A percentile compares a stretch with the other conserved stretches of the same genome.
Evolutionary conservation across 2,329 filamentous ascomycete genomes (phyloP).

Genomic region (Shiraia sp.): DNA sequence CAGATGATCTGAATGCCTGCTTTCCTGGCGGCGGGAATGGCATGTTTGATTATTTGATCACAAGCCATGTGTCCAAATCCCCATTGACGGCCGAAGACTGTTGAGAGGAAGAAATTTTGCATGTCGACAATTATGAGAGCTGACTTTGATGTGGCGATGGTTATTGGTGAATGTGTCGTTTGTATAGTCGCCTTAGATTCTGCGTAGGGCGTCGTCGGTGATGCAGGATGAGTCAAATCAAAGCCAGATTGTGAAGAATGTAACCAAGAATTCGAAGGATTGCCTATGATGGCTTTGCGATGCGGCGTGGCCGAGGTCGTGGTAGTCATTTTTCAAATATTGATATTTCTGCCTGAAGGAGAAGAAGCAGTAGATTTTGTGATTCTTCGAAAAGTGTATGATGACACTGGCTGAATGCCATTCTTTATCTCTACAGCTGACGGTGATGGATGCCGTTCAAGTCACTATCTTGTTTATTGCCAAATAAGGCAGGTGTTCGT

Average conservation of each 20-base stretch:
- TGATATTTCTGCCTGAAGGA: too few relatives aligned
- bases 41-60: conserved; percentile 35
- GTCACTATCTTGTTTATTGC: conserved; percentile 8
- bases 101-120: conserved; percentile 50
- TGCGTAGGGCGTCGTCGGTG: conserved; percentile 26
- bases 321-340: conserved; percentile 6
- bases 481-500: conserved; percentile 17
- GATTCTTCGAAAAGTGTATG: too few relatives aligned
- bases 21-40: conserved; percentile 46
- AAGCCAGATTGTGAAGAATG: conserved; percentile 50
- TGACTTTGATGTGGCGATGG: conserved; percentile 42
- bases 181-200: conserved; percentile 18
- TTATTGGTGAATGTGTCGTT: conserved; percentile 32
- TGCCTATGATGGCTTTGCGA: conserved; percentile 48
- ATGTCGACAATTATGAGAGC: conserved; percentile 50
- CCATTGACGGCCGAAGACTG: conserved; percentile 23
- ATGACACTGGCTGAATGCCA: too few relatives aligned
- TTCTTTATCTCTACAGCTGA: not conserved
- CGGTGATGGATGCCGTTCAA: too few relatives aligned
- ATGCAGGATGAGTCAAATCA: conserved; percentile 50
- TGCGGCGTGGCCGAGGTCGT: conserved; percentile 1
- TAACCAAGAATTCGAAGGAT: conserved; percentile 50
- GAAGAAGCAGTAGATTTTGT: too few relatives aligned
- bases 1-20: conserved; percentile 46
- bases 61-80: conserved; percentile 31